phyloP scores from a whole-genome alignment of 306 rosid genomes.

The Notholithocarpus densiflorus region DNA sequence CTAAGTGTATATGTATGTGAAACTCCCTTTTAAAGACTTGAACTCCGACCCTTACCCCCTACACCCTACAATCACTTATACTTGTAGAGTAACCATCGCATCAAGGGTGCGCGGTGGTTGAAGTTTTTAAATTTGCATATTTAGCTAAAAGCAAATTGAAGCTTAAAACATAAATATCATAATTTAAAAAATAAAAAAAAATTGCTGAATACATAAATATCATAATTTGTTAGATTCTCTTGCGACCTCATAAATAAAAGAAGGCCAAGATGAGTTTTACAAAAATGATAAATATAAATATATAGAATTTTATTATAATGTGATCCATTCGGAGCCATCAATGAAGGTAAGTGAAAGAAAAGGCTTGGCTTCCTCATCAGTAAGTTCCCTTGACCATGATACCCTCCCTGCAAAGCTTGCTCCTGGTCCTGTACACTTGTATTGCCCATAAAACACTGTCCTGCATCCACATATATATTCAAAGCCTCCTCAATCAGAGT shows the following conservation, averaged over 20 bases:
- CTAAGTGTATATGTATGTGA: too few species aligned
- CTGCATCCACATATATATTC: conserved; percentile 31
- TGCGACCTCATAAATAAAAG: not conserved
- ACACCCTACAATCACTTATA: too few species aligned
- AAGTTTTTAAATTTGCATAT: too few species aligned
- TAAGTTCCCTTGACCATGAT: conserved; percentile 90
- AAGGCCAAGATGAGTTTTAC: not conserved
- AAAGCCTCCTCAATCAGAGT: not conserved
- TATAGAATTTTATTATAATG: conserved; percentile 23
- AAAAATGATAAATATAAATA: not conserved
- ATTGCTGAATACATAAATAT: too few species aligned
- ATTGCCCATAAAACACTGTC: conserved; percentile 97
- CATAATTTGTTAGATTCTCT: too few species aligned
- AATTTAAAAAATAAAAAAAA: too few species aligned
- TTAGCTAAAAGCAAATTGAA: too few species aligned
- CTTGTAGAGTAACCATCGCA: too few species aligned
- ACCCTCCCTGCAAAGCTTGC: conserved; percentile 88
- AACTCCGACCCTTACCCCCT: fast-evolving
- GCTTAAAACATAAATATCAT: too few species aligned
- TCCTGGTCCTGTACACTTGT: conserved; percentile 90
- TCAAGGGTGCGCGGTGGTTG: fast-evolving
- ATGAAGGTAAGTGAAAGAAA: conserved; percentile 78
- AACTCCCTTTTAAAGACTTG: fast-evolving
- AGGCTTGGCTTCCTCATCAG: conserved; percentile 88
- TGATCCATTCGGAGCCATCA: conserved; percentile 91